These are phyloP conservation scores for Croton laevigatus DNA, from an alignment of 441 rosid genomes.

Conservation along the genomic window DNA sequence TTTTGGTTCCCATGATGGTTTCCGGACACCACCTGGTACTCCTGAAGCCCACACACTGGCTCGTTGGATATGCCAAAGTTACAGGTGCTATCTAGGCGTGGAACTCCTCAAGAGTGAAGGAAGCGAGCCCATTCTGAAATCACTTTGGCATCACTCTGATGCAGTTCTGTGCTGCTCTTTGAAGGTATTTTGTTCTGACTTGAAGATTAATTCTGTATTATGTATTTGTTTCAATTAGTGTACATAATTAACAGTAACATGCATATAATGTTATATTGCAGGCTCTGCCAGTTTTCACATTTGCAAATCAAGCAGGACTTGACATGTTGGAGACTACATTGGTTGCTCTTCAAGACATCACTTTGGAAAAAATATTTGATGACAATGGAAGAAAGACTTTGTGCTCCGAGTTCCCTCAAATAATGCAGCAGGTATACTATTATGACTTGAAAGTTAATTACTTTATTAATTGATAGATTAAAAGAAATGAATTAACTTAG, in stretches of 20 bases:
- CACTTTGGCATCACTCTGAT: constrained; percentile 93
- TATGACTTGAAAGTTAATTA: background rate
- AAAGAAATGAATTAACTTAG: background rate
- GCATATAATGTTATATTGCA: constrained; percentile 22
- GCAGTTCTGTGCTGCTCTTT: constrained; percentile 95
- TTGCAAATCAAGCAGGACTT: constrained; percentile 94
- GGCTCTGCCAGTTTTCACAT: constrained; percentile 89
- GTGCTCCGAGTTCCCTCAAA: constrained; percentile 82
- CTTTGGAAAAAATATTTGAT: constrained; percentile 90
- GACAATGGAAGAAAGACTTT: constrained; percentile 79
- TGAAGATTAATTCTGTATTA: too few relatives aligned
- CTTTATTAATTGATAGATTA: background rate
- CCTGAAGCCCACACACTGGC: constrained; percentile 99
- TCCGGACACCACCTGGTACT: constrained; percentile 75
- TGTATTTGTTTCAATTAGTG: too few relatives aligned
- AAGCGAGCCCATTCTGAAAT: constrained; percentile 69
- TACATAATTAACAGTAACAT: too few relatives aligned
- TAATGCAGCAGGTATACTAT: constrained; percentile 82
- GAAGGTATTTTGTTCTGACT: constrained; percentile 45
- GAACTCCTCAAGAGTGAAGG: constrained; percentile 76
- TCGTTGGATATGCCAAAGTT: constrained; percentile 94
- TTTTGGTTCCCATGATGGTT: constrained; percentile 73
- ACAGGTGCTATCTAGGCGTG: constrained; percentile 81
- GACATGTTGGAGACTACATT: constrained; percentile 97
- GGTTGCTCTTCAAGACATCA: constrained; percentile 89